Percentiles rank a stretch among this genome's conserved stretches.
Evolutionary conservation across 306 rosid genomes (phyloP).

Genomic region (Echinosophora koreensis): DNA sequence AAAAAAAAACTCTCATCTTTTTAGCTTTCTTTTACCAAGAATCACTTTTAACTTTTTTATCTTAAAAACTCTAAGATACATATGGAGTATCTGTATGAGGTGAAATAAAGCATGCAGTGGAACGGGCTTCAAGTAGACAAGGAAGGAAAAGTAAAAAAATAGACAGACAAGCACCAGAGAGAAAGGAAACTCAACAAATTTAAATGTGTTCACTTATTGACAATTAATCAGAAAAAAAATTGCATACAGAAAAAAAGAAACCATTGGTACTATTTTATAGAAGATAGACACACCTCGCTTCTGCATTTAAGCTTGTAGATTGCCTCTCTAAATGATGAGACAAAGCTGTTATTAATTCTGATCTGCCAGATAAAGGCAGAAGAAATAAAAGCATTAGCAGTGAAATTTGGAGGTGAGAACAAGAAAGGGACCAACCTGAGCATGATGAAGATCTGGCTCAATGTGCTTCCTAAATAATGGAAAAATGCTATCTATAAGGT

Average conservation of each 20-base stretch:
- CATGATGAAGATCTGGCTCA: slow-evolving; percentile 99
- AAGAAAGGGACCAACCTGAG: slow-evolving; percentile 80
- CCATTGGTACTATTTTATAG: slow-evolving; percentile 28
- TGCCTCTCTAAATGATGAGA: slow-evolving; percentile 98
- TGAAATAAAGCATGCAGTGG: slow-evolving; percentile 17
- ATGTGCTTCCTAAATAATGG: slow-evolving; percentile 97
- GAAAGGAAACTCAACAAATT: slow-evolving; percentile 22
- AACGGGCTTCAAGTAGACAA: slow-evolving; percentile 28
- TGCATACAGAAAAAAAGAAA: slow-evolving; percentile 35
- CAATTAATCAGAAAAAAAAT: slow-evolving; percentile 20
- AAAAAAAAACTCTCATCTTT: not conserved
- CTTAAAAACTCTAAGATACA: not conserved
- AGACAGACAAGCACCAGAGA: slow-evolving; percentile 2
- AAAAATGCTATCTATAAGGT: slow-evolving; percentile 98
- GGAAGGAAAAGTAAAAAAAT: slow-evolving; percentile 27
- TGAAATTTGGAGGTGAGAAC: slow-evolving; percentile 48
- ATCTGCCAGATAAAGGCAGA: slow-evolving; percentile 70
- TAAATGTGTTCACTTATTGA: not conserved
- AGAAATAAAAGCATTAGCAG: slow-evolving; percentile 45
- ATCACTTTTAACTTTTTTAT: not conserved
- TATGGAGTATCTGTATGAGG: not conserved
- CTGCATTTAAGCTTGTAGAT: slow-evolving; percentile 96
- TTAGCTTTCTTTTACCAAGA: not conserved
- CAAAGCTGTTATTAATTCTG: slow-evolving; percentile 98
- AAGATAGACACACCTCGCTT: slow-evolving; percentile 73